phyloP scores from a whole-genome alignment of 139 green algal species.

The Tetradesmus obliquus region DNA sequence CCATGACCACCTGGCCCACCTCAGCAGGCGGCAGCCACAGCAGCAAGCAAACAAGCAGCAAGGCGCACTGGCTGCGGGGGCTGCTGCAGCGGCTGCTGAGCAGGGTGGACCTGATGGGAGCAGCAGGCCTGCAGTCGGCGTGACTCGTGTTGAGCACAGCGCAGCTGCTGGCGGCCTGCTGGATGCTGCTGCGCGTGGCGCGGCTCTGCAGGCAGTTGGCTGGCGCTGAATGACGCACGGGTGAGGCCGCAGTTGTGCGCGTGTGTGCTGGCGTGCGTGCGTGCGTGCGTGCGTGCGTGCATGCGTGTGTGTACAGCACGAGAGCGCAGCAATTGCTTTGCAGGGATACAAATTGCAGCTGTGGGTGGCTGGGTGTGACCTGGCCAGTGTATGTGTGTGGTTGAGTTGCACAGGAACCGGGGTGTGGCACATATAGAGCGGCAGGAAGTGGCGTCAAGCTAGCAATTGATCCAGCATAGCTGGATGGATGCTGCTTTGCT shows the following conservation, averaged over 20 bases:
- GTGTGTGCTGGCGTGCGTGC: no score
- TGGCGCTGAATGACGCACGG: background rate
- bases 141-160: background rate
- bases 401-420: no score
- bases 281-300: no score
- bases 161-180: background rate
- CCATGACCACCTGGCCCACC: constrained; percentile 39
- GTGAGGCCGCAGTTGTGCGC: background rate
- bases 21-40: constrained; percentile 15
- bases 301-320: no score
- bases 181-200: background rate
- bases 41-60: background rate
- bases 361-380: no score
- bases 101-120: background rate
- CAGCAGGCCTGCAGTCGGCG: background rate
- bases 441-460: no score
- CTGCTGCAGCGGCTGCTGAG: background rate
- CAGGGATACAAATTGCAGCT: no score
- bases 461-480: no score
- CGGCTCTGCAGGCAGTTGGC: background rate
- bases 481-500: background rate
- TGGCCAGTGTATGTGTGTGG: no score
- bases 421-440: no score
- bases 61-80: background rate
- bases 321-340: no score